phyloP scores from a whole-genome alignment of 2,329 filamentous ascomycete species.

The Epichloe brachyelytri region DNA sequence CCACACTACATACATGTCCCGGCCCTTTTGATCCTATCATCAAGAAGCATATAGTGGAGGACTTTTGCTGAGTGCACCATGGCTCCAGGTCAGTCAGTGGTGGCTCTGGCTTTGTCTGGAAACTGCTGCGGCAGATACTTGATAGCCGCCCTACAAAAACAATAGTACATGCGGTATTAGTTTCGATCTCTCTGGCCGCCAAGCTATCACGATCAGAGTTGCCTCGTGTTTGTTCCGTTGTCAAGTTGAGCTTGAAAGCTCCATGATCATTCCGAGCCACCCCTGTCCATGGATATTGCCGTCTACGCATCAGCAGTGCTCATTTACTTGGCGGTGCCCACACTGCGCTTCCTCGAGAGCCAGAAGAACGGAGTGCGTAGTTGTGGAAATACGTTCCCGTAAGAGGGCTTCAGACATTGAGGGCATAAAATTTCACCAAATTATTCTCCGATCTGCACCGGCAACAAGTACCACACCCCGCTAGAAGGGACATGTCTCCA shows the following conservation, averaged over 20 bases:
- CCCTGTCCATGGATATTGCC: conserved; percentile 8
- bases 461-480: conserved; percentile 1
- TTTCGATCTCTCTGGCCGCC: background rate
- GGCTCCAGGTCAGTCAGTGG: background rate
- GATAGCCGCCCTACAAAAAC: background rate
- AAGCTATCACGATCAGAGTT: background rate
- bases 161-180: background rate
- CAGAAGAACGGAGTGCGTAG: conserved; percentile 1
- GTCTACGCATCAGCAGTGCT: conserved; percentile 2
- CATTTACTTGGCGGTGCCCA: conserved; percentile 2
- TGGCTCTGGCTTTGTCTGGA: background rate
- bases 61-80: background rate
- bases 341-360: background rate
- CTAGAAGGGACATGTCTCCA: background rate
- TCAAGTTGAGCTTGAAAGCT: background rate
- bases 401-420: background rate
- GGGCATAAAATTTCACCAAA: conserved; percentile 7
- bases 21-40: background rate
- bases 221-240: background rate
- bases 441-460: conserved; percentile 7
- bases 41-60: background rate
- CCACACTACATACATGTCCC: background rate
- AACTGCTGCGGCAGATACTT: conserved; percentile 5
- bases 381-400: conserved; percentile 1
- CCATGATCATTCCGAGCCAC: background rate